phyloP scores from a whole-genome alignment of 2,329 filamentous ascomycete species.

The Penicillium griseofulvum region DNA sequence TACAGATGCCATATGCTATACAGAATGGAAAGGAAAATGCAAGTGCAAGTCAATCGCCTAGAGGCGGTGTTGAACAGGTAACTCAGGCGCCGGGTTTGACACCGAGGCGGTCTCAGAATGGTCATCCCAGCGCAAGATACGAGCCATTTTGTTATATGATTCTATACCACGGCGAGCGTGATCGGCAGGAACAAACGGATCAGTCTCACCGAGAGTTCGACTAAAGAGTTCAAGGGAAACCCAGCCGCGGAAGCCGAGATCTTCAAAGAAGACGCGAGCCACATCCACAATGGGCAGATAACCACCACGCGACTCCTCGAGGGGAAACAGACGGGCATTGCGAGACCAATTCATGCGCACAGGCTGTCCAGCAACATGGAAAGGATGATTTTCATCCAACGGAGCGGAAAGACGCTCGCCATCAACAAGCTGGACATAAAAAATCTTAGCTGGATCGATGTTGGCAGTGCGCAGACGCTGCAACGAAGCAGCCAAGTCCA shows the following conservation, averaged over 20 bases:
- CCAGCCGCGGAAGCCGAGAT: conserved; percentile 26
- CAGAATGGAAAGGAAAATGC: neutral
- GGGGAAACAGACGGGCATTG: conserved; percentile 68
- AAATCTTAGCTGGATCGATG: conserved; percentile 61
- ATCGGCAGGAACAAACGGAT: conserved; percentile 23
- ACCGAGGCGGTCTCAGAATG: conserved; percentile 1
- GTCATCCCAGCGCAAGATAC: conserved; percentile 18
- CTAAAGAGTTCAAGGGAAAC: conserved; percentile 27
- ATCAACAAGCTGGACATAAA: conserved; percentile 74
- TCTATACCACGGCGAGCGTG: conserved; percentile 27
- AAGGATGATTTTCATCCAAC: conserved; percentile 46
- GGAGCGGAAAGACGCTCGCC: conserved; percentile 62
- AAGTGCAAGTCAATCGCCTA: neutral
- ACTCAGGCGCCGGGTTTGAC: conserved; percentile 4
- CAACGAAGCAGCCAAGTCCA: conserved; percentile 56
- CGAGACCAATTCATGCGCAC: conserved; percentile 73
- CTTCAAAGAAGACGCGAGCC: conserved; percentile 34
- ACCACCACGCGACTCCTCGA: conserved; percentile 58
- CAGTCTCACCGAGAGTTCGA: conserved; percentile 23
- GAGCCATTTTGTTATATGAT: conserved; percentile 24
- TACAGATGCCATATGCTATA: conserved; percentile 1
- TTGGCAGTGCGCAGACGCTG: conserved; percentile 54
- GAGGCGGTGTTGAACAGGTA: conserved; percentile 22
- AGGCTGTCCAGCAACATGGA: conserved; percentile 57
- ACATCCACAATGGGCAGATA: conserved; percentile 66